phyloP scores from a whole-genome alignment of 495 filamentous ascomycete species.

The Xylaria telfairii region DNA sequence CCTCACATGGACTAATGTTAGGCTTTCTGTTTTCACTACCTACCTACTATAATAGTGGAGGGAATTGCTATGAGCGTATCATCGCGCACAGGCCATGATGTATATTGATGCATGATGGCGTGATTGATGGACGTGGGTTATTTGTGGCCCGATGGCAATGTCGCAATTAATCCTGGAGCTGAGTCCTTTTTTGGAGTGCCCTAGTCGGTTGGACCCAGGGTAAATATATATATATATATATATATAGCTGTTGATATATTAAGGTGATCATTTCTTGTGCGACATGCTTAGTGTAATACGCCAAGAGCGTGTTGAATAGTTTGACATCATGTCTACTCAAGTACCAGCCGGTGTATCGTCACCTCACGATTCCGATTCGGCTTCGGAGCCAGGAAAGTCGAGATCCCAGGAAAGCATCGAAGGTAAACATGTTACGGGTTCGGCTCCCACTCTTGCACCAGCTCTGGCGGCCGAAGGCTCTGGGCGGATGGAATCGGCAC shows the following conservation, averaged over 20 bases:
- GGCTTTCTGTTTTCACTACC: too few species aligned
- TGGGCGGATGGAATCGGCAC: slow-evolving; percentile 29
- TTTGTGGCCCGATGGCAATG: too few species aligned
- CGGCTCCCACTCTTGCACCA: slow-evolving; percentile 17
- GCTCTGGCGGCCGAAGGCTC: slow-evolving; percentile 29
- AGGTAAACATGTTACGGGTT: slow-evolving; percentile 11
- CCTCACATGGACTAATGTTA: too few species aligned
- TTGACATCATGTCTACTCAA: slow-evolving; percentile 31
- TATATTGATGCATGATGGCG: too few species aligned
- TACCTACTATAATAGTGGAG: too few species aligned
- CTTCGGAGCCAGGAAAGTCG: slow-evolving; percentile 27
- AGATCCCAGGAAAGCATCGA: slow-evolving; percentile 23
- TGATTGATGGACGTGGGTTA: too few species aligned
- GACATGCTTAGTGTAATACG: neutral
- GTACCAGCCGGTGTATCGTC: slow-evolving; percentile 13
- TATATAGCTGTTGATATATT: neutral
- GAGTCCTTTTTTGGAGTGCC: too few species aligned
- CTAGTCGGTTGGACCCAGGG: too few species aligned
- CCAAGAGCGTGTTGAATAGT: slow-evolving; percentile 8
- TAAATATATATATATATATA: too few species aligned
- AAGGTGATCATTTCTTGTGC: slow-evolving; percentile 6
- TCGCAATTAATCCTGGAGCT: too few species aligned
- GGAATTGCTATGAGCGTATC: too few species aligned
- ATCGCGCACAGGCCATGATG: too few species aligned
- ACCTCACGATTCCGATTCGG: slow-evolving; percentile 15